These are phyloP conservation scores for Artemisia princeps DNA, from an alignment of 140 eudicot genomes.

Conservation along the genomic window DNA sequence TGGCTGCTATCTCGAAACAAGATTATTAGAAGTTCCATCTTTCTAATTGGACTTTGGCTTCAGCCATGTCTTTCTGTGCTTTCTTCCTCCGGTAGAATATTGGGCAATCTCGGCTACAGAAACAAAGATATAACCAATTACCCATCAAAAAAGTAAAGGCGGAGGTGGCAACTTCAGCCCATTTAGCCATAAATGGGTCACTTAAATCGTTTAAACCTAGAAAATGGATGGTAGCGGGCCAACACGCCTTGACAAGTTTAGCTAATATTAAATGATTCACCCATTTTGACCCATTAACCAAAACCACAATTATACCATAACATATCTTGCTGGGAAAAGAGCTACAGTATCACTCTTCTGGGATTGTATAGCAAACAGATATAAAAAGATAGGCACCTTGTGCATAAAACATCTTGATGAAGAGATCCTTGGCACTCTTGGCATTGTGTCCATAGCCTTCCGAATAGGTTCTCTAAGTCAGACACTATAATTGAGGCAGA, in stretches of 20 bases:
- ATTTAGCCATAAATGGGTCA: no score
- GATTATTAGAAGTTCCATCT: slow-evolving; percentile 66
- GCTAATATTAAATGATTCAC: no score
- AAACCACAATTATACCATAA: background rate
- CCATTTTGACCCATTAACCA: background rate
- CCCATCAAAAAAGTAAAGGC: background rate
- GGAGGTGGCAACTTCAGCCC: background rate
- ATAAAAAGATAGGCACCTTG: slow-evolving; percentile 44
- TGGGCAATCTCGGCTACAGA: slow-evolving; percentile 90
- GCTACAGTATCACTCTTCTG: background rate
- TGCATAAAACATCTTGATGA: slow-evolving; percentile 97
- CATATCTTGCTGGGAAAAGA: background rate
- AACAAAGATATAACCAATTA: background rate
- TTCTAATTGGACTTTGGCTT: slow-evolving; percentile 88
- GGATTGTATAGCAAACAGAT: background rate
- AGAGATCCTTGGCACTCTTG: slow-evolving; percentile 99
- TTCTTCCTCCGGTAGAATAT: slow-evolving; percentile 96
- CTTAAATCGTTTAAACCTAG: no score
- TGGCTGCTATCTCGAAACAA: background rate
- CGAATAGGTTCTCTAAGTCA: slow-evolving; percentile 81
- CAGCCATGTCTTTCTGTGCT: slow-evolving; percentile 99
- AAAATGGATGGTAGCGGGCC: no score
- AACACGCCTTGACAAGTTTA: no score
- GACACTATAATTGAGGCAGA: slow-evolving; percentile 49
- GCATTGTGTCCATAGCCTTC: slow-evolving; percentile 97